Base-by-base conservation (phyloP, 2,329 filamentous ascomycete species). In the Fusarium austroafricanum region DNA sequence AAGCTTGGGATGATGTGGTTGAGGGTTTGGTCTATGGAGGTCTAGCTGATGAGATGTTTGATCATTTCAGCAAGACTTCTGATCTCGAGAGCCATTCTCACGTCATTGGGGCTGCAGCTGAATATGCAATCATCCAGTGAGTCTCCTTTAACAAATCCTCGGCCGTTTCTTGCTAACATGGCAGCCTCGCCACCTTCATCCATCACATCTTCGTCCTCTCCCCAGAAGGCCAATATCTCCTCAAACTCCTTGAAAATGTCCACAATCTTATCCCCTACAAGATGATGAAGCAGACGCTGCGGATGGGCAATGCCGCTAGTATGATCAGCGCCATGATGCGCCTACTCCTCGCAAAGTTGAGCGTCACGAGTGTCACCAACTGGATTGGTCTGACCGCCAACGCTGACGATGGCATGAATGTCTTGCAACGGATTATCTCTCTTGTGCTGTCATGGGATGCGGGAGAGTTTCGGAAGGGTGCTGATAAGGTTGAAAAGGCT, bases 261-360 rank as follows among this genome's bases (percentile, higher is more conserved):
- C 89, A 94, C 76, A 87, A 85, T 55, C 81, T 94, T 56, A 79
- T 93, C 0, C 92, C 92, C 0, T 95, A 94, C 75, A 83, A 86
- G 40, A 81, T 93, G 66, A 83, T 94, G 50, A 86, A 89, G 61
- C 91, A 94, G 76, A 93, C 91, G 0, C 80, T 96, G 6, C 87
- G 88, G 39, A 84, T 94, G 15, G 90, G 92, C 8, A 96, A 95
- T 75, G 92, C 92, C 0, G 92, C 92, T 2, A 91, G 89, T 20
- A 94, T 96, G 92, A 89, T 95, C 56, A 91, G 86, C 72, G 92
- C 85, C 59, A 89, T 95, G 84, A 85, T 92, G 76, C 86, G 84
- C 53, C 80, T 95, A 17, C 83, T 94, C 17, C 83, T 96, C 15
- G 89, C 92, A n/a, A 96, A 96, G 79, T 81, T 94, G 57, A 92